phyloP scores from a whole-genome alignment of 139 green algal species.

The Marvania coccoides region DNA sequence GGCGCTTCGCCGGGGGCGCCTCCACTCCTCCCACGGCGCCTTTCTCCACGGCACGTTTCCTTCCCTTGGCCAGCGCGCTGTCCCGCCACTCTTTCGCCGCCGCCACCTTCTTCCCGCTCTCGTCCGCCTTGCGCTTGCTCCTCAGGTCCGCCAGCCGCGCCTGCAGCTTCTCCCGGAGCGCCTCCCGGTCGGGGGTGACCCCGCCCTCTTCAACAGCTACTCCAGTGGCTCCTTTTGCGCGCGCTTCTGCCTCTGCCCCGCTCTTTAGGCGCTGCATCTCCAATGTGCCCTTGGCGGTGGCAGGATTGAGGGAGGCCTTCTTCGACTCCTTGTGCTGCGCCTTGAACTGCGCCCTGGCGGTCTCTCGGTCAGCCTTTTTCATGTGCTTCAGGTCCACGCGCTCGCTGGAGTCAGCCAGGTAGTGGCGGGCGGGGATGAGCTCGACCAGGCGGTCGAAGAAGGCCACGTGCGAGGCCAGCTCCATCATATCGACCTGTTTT shows the following conservation, averaged over 20 bases:
- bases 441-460: conserved; percentile 72
- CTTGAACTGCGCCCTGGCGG: conserved; percentile 47
- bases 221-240: not conserved
- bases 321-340: conserved; percentile 52
- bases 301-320: conserved; percentile 49
- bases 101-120: conserved; percentile 1
- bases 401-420: conserved; percentile 21
- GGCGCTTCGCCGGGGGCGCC: conserved; percentile 17
- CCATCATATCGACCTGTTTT: not conserved
- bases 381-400: conserved; percentile 31
- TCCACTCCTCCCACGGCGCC: not conserved
- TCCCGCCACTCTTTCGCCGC: conserved; percentile 31
- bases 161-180: conserved; percentile 52
- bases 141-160: conserved; percentile 41
- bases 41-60: conserved; percentile 9
- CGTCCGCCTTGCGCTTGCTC: conserved; percentile 27
- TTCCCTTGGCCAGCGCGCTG: conserved; percentile 8
- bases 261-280: conserved; percentile 33
- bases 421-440: conserved; percentile 55
- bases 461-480: not conserved
- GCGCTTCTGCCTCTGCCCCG: not conserved
- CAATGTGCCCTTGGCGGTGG: conserved; percentile 31
- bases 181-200: conserved; percentile 28
- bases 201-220: not conserved
- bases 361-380: conserved; percentile 36